Base-by-base conservation (phyloP, 768 basidiomycete genomes). In the Leccinum disarticulatum region DNA sequence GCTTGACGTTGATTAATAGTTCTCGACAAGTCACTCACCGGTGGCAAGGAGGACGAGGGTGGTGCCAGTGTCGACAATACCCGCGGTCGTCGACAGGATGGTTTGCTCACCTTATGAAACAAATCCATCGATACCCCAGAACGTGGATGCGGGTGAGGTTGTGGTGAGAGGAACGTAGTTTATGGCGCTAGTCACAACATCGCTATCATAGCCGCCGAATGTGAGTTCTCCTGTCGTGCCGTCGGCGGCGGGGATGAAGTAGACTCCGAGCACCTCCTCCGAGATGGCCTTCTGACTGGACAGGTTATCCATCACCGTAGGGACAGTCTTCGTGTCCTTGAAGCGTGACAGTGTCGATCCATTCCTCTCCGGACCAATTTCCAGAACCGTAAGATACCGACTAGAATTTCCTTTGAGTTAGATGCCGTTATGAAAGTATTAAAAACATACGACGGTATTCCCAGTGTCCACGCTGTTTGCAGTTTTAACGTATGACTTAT, bases 291-390 rank as follows among this genome's bases (percentile, higher is more conserved):
- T 66, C 54, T 74, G 69, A 6, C 27, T 46, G 56, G 55, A 59
- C 0, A 77, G 71, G 57, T 73, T 77, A 66, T 77, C 73, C 15
- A 59, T 61, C 17, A 79, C 75, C 3, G 77, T 78, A 11, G 75
- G 71, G 17, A 74, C 63, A 3, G 14, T 19, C 3, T 25, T 3
- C 19, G 52, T 52, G 19, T 63, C 54, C 19, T 19, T 52, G 14
- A 70, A 67, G 54, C 14, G 33, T 47, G n/a, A 66, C 61, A 9
- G 51, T 58, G 28, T 65, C 64, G 6, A 52, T 22, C 27, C 31
- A 65, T 28, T 65, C 64, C 52, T 65, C 54, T 56, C 64, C 63
- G 9, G 54, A 56, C 27, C 53, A 65, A 6, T 1, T 6, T 17
- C 62, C 63, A 4, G 55, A 50, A 19, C 56, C 57, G 17, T 68